phyloP scores from a whole-genome alignment of 345 rosid genomes.

The Diplotaxis tenuifolia region DNA sequence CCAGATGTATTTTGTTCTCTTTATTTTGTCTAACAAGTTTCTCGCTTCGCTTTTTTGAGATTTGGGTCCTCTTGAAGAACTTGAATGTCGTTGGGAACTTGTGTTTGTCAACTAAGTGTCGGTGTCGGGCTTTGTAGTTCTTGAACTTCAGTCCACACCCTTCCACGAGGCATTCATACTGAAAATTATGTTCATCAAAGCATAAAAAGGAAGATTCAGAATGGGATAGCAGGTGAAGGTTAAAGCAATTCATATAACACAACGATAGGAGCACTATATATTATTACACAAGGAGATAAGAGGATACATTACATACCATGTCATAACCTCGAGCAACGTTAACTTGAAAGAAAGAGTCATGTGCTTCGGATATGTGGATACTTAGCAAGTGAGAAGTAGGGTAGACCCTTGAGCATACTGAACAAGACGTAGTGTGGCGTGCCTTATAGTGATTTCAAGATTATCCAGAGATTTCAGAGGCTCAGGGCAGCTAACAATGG shows the following conservation, averaged over 20 bases:
- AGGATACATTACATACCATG: slow-evolving; percentile 73
- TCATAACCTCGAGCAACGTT: slow-evolving; percentile 87
- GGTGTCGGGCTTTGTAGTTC: slow-evolving; percentile 72
- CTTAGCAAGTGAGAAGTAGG: slow-evolving; percentile 80
- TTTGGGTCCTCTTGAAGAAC: slow-evolving; percentile 67
- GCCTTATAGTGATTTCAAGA: slow-evolving; percentile 85
- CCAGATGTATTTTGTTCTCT: not conserved
- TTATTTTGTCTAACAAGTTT: slow-evolving; percentile 31
- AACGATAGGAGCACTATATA: not conserved
- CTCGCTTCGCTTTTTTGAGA: slow-evolving; percentile 79
- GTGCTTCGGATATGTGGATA: slow-evolving; percentile 88
- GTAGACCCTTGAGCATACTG: slow-evolving; percentile 81
- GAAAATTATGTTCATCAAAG: slow-evolving; percentile 17
- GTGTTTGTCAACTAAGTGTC: slow-evolving; percentile 84
- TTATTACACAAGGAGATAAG: not conserved
- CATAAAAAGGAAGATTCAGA: slow-evolving; percentile 5
- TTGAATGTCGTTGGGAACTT: slow-evolving; percentile 82
- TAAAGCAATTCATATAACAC: not conserved
- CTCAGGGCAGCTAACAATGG: slow-evolving; percentile 77
- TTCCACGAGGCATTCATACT: slow-evolving; percentile 96
- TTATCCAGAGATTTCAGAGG: slow-evolving; percentile 58
- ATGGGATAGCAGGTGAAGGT: slow-evolving; percentile 2
- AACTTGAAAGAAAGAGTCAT: slow-evolving; percentile 92
- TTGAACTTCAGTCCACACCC: slow-evolving; percentile 81
- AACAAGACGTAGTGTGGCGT: slow-evolving; percentile 89